Base-by-base conservation (phyloP, 495 filamentous ascomycete species). In the Neurospora sp. region DNA sequence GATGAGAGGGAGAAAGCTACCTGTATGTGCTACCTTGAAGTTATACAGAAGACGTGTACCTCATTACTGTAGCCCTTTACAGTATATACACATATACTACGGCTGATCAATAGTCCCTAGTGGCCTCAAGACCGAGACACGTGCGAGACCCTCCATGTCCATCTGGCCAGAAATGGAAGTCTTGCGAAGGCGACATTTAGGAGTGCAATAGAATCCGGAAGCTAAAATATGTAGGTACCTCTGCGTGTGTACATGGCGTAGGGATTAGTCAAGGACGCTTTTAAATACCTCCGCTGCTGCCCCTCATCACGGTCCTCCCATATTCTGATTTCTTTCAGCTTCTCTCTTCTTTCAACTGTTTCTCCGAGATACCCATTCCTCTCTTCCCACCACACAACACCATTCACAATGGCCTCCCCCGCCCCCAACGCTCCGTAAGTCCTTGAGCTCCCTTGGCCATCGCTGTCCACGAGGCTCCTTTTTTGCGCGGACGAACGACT, bases 401-500 rank as follows among this genome's bases (percentile, higher is more conserved):
- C 73, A 39, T 69, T 79, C 79, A 87, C 81, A 84, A 88, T 88
- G 87, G 85, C 87, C 53, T 61, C 53, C 76, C 74, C 82, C 72
- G 83, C 84, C 74, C 82, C 82, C 72, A 74, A 82, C 79, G 74
- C 83, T 81, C 85, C 85, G 86, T 88, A 85, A 73, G 86, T 86
- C 27, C 53, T 61, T 9, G 5, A 5, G 8, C 46, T 27, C 39
- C 72, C 3, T 39, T 70, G 73, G 37, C 12, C 31, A 6, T 31
- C 12, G 6, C 3, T 40, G 0, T 27, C 27, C 27, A 31, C 27
- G 27, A 31, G 27, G 27, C 27, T 31, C 27, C 27, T 31, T 41
- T 20, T 70, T 35, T 35, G 31, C 70, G 40, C 3, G 8, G n/a
- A 66, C 73, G 38, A 73, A 53, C 10, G 41, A 35, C 72, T 74